These are phyloP conservation scores for Chlorella sp. DNA, from an alignment of 139 green algal species.

Conservation along the genomic window DNA sequence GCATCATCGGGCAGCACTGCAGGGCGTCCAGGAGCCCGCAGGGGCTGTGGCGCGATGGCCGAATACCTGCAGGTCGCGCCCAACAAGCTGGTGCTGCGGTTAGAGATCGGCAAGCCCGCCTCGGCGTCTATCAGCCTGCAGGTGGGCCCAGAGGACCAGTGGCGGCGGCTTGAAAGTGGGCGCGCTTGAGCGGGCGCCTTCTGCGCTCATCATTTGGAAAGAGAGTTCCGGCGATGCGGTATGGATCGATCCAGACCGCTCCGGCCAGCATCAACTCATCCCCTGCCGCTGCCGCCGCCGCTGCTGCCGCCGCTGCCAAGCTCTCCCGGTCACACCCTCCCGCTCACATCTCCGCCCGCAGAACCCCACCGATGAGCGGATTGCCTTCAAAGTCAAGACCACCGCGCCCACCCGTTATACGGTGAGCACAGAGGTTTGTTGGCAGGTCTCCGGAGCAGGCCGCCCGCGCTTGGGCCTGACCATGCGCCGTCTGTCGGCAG, in stretches of 20 bases:
- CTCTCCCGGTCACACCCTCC: too few species aligned
- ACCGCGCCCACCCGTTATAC: slow-evolving; percentile 79
- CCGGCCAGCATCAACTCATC: too few species aligned
- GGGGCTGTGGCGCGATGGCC: background rate
- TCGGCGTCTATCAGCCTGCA: background rate
- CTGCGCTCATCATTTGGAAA: too few species aligned
- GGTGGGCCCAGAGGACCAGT: background rate
- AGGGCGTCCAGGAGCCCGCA: too few species aligned
- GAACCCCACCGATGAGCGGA: slow-evolving; percentile 57
- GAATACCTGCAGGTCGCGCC: slow-evolving; percentile 45
- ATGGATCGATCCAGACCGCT: too few species aligned
- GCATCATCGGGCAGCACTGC: too few species aligned
- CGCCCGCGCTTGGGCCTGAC: background rate
- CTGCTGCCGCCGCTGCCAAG: background rate
- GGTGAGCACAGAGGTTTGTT: slow-evolving; percentile 48
- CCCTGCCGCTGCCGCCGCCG: background rate
- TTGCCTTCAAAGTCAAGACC: slow-evolving; percentile 85
- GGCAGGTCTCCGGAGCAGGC: too few species aligned
- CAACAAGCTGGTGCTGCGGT: slow-evolving; percentile 66
- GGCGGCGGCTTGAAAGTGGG: background rate
- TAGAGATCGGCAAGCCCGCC: slow-evolving; percentile 55
- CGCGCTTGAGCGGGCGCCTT: background rate
- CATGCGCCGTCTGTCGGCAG: background rate
- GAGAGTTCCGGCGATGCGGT: too few species aligned
- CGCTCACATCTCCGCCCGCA: too few species aligned